Evolutionary conservation across 2,329 filamentous ascomycete species (phyloP), one percentile per base, ranked within the genome.

Genomic region (Aspergillus sergii): DNA sequence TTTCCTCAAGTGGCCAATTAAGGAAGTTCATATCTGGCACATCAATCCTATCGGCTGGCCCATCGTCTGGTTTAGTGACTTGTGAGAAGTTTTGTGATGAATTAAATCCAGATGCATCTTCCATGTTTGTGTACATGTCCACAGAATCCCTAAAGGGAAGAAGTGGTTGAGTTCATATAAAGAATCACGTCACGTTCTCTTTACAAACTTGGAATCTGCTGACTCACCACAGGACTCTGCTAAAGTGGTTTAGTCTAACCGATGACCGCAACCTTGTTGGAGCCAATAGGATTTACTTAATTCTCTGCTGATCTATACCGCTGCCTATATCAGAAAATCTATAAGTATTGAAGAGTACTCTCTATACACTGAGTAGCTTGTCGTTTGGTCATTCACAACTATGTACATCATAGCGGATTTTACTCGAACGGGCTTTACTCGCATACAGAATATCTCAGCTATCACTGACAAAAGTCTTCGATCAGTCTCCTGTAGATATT

Each of bases 391-490:
- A 26, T 19, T 9, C 11, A n/a, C 14, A 10, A n/a, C 23, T 50
- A 50, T 50, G 16, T 28, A 50, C 23, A 50, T n/a, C n/a, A 26
- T 26, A 50, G 11, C 9, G 30, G 14, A 19, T 10, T 28, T 30
- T 32, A 5, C 9, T 26, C 7, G 19, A 28, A 28, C 26, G 26
- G 26, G 26, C 10, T 28, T 30, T 32, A 3, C 9, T 26, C 7
- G 19, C 30, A 50, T n/a, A n/a, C 39, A 10, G 6, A 21, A 53
- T 39, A 41, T 39, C 39, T 41, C 19, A 26, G 19, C 23, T 4
- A 34, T 67, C 48, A 65, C 39, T 61, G 59, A 56, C 72, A 73
- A 36, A 72, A 66, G 1, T 73, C 68, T 12, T 59, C 55, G 9
- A 68, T 65, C 21, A 74, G 32, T 12, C 57, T 55, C 21, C 57